Percentiles rank a stretch among this genome's conserved stretches.
These are phyloP conservation scores for Cercospora janseana DNA, from an alignment of 2,329 filamentous ascomycete species.

Conservation along the genomic window DNA sequence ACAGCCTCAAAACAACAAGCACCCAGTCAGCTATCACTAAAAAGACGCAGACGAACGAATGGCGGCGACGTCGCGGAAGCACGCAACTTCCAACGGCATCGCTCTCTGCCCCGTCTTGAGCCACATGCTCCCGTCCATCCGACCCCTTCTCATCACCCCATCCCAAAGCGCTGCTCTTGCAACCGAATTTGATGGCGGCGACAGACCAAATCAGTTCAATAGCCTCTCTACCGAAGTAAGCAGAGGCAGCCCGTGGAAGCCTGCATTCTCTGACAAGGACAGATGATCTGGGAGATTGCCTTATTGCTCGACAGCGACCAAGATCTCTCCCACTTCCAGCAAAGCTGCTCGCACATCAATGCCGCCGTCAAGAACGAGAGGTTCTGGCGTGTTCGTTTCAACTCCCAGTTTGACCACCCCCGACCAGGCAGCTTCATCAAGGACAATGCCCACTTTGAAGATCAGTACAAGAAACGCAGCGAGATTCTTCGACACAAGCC, in stretches of 20 bases:
- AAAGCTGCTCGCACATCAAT: constrained; percentile 42
- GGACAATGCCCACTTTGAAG: constrained; percentile 37
- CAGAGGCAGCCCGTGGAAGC: neutral
- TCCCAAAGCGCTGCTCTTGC: no score
- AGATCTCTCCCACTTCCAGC: constrained; percentile 45
- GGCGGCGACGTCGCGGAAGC: no score
- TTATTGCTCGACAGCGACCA: constrained; percentile 41
- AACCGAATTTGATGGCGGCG: neutral
- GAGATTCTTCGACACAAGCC: constrained; percentile 30
- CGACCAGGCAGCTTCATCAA: constrained; percentile 17
- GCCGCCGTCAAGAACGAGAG: constrained; percentile 43
- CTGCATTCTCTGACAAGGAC: neutral
- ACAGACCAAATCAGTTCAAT: constrained; percentile 24
- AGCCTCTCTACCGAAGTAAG: constrained; percentile 32
- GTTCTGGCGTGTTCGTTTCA: constrained; percentile 51
- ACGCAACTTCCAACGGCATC: no score
- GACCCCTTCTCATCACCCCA: no score
- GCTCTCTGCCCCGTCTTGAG: no score
- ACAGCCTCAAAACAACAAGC: no score
- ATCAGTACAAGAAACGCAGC: constrained; percentile 39
- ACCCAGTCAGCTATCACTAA: no score
- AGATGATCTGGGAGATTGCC: constrained; percentile 46
- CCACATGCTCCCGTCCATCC: no score
- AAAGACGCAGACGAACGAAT: no score
- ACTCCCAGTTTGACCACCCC: constrained; percentile 43